Base-by-base conservation (phyloP, 139 green algal genomes). In the Chlorella sp. region DNA sequence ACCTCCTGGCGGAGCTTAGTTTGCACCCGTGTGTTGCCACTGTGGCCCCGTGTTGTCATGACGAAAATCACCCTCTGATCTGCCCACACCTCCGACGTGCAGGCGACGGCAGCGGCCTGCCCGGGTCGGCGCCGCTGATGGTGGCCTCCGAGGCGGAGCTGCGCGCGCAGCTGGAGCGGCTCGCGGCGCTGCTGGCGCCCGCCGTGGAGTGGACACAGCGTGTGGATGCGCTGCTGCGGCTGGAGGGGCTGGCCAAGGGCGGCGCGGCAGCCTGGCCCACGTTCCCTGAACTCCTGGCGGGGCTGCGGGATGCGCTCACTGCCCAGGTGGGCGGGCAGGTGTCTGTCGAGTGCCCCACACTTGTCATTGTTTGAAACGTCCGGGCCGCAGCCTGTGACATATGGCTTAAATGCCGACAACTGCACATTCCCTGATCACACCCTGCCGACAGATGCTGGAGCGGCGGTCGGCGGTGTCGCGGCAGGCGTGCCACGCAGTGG, bases 231-330 rank as follows among this genome's bases (percentile, higher is more conserved):
- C 90, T 97, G 91, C 73, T 93, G 74, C 87, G 91, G 22, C 54
- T 97, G 58, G 93, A 97, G 85, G 91, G 89, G 0, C 81, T 97
- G 32, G 88, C 93, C 41, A 79, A 80, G 28, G 94, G 94, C 19
- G 92, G 91, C 43, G 91, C 90, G 11, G 69, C 84, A 28, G 64
- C 82, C 22, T 78, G 89, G 30, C 77, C 80, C 5, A 65, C 54
- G 46, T 94, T 96, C 46, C 34, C 84, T 22, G 92, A 94, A 38
- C 48, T 81, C 34, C 78, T 95, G 38, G 56, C 73, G 38, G 76
- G n/a, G 32, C 72, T 88, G 54, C 51, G 73, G 3, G 86, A 92
- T 41, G 72, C 83, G 43, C 85, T 94, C 3, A 70, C 60, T 0
- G 44, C 58, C 9, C 90, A 92, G 68, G 28, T 91, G 7, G 36